phyloP scores from a whole-genome alignment of 495 filamentous ascomycete species.

The Aspergillus nidulans region DNA sequence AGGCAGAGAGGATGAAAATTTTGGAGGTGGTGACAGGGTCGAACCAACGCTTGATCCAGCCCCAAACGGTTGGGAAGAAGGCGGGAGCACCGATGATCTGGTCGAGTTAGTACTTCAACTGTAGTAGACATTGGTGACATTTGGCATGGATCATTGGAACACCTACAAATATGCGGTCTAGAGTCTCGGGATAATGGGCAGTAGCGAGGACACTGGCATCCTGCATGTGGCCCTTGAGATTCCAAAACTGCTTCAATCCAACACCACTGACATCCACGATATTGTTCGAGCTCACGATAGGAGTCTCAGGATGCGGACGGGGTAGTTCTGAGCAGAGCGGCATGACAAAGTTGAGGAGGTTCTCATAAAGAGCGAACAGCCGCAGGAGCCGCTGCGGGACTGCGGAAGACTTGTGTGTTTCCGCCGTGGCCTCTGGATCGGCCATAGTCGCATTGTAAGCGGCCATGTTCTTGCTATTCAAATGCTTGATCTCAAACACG shows the following conservation, averaged over 20 bases:
- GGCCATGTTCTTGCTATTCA: slow-evolving; percentile 73
- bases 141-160: background rate
- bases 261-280: slow-evolving; percentile 85
- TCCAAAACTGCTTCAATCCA: slow-evolving; percentile 89
- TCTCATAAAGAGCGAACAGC: slow-evolving; percentile 85
- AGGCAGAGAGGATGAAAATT: slow-evolving; percentile 75
- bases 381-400: slow-evolving; percentile 66
- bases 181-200: slow-evolving; percentile 85
- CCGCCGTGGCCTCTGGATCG: slow-evolving; percentile 52
- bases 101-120: background rate
- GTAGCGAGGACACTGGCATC: slow-evolving; percentile 82
- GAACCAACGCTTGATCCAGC: slow-evolving; percentile 95
- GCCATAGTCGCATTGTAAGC: slow-evolving; percentile 64
- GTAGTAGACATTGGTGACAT: too few species aligned
- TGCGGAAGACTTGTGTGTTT: slow-evolving; percentile 48
- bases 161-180: slow-evolving; percentile 79
- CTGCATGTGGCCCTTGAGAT: slow-evolving; percentile 86
- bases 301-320: slow-evolving; percentile 65
- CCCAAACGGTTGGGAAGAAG: slow-evolving; percentile 93
- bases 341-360: slow-evolving; percentile 79
- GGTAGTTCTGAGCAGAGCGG: slow-evolving; percentile 73
- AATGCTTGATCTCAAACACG: slow-evolving; percentile 76
- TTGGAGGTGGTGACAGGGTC: slow-evolving; percentile 90
- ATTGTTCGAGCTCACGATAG: slow-evolving; percentile 81
- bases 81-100: slow-evolving; percentile 82